Base-by-base conservation (phyloP, 148 eudicot species). In the Rhododendron ovatum region DNA sequence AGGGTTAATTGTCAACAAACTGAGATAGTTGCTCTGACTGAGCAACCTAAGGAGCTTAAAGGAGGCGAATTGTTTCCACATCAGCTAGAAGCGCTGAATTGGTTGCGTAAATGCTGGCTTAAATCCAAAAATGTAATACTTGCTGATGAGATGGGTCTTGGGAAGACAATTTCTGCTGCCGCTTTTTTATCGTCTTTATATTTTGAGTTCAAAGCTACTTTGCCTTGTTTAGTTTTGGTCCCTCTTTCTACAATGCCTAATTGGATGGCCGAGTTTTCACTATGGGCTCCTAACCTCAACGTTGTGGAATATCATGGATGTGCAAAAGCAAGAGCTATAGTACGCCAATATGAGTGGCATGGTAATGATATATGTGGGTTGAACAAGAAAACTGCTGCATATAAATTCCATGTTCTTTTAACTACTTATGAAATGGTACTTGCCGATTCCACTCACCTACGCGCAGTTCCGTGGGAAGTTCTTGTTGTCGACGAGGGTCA, bases 111-210 rank as follows among this genome's bases (percentile, higher is more conserved):
- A 90, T 95, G 99, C 91, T 97, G 99, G 99, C 90, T 91, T 81
- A 94, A 91, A 80, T 92, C 96, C 55, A 95, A 92, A 90, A 97
- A 95, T 87, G 98, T 97, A 33, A 97, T 97, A 87, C 95, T 97
- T 84, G 99, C 99, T 73, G 99, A 97, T 83, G 99, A 97, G 90
- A 97, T 97, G 99, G 99, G 99, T 87, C 99, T 97, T 33, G 99
- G 99, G 10, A 97, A 97, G 91, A 97, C 99, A 26, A 91, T 97
- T 2, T 97, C 99, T 51, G 98, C 98, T 63, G 87, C 88, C 89
- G 99, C 99, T 80, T 97, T 97, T 86, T 65, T 97, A 82, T 92
- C 96, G 5, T 93, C 98, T 39, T 87, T 97, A 51, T 95, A 92
- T 86, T 88, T 87, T 78, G 99, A 97, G 92, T 97, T 97, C 83